These are phyloP conservation scores for Alnus glutinosa DNA, from an alignment of 306 rosid genomes.

Conservation along the genomic window DNA sequence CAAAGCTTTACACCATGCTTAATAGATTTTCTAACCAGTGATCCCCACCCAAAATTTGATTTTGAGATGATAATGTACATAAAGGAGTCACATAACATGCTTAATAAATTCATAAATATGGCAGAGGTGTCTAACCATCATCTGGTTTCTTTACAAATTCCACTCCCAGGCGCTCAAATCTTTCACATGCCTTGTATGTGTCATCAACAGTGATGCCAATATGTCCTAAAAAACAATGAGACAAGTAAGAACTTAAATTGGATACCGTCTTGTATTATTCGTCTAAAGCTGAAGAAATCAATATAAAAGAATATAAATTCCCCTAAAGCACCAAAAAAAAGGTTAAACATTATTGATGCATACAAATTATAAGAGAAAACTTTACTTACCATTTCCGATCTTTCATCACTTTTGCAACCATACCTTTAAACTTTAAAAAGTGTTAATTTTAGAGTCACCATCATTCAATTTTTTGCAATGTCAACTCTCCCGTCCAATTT, in stretches of 20 bases:
- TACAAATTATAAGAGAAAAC: neutral
- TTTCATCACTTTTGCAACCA: no score
- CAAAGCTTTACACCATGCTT: neutral
- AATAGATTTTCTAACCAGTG: neutral
- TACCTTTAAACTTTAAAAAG: no score
- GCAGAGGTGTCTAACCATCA: slow-evolving; percentile 57
- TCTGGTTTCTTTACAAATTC: slow-evolving; percentile 86
- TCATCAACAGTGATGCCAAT: slow-evolving; percentile 96
- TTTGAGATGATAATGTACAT: neutral
- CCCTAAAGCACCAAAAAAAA: neutral
- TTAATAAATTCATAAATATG: neutral
- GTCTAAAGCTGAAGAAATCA: neutral
- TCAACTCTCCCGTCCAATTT: no score
- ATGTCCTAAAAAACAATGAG: slow-evolving; percentile 56
- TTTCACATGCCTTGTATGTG: slow-evolving; percentile 86
- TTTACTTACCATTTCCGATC: no score
- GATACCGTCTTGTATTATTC: neutral
- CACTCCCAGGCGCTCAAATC: slow-evolving; percentile 83
- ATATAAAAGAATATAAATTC: neutral
- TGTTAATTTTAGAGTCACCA: no score
- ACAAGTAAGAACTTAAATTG: slow-evolving; percentile 9
- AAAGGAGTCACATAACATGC: neutral
- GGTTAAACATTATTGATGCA: neutral
- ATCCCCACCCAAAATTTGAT: neutral
- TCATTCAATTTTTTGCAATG: no score